Evolutionary conservation across 2,329 filamentous ascomycete genomes (phyloP), one percentile per base, ranked within the genome.

Genomic region (Cercospora sp.): DNA sequence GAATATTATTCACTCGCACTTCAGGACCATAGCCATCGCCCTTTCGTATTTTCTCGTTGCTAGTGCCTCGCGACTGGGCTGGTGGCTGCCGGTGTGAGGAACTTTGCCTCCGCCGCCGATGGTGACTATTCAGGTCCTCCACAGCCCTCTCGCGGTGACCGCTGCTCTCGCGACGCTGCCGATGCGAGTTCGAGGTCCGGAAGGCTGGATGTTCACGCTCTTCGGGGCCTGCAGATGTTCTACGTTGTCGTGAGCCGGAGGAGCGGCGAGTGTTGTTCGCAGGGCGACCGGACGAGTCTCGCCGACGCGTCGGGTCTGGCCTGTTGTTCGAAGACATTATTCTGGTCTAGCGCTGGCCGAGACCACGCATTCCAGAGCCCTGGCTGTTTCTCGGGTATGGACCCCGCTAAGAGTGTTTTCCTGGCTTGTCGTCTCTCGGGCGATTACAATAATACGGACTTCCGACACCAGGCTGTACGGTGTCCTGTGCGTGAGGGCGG

Each of bases 241-340:
- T 86, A 63, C 82, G 84, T 73, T 90, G 88, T 75, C 91, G 88
- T 64, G 89, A 87, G 28, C 88, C 86, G 53, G 90, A 90, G 10
- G 68, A 69, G 42, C 68, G 69, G 42, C 67, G 71, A 18, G 59
- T 58, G 18, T 65, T 61, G 53, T 64, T 61, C 26, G 60, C 55
- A 36, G 63, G 63, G 23, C 67, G 53, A 59, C 63, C 58, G 30
- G 67, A 61, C 12, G 67, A 63, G 30, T 67, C 63, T 60, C 66
- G 48, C 48, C 62, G 65, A 33, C 64, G 68, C 40, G 67, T 66
- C 20, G 67, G 58, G 30, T 71, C 65, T 23, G 67, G 63, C n/a
- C 63, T 64, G 48, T 67, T 66, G 55, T 71, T 68, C 26, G 71
- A 73, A 53, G 71, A 73, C 71, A 73, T 73, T 61, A 28, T 61